Base-by-base conservation (phyloP, 2,329 filamentous ascomycete species). In the Herpotrichia juniperi region DNA sequence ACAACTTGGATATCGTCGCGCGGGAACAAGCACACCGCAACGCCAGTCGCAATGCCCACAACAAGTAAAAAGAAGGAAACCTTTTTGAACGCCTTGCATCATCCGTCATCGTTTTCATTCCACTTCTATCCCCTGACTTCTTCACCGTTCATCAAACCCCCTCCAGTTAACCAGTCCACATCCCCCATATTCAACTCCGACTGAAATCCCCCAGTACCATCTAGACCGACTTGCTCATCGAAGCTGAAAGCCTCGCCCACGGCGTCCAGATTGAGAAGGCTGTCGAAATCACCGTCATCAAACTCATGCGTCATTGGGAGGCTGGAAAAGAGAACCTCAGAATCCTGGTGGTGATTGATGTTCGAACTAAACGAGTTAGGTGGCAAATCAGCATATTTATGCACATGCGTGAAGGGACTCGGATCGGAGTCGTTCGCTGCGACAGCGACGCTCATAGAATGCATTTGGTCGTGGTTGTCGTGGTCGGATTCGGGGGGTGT, bases 401-500 rank as follows among this genome's bases (percentile, higher is more conserved):
- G 16, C 24, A 28, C 32, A 37, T 39, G 2, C 46, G 12, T 28
- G 26, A n/a, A n/a, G n/a, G n/a, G n/a, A n/a, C n/a, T 16, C 21
- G 25, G 21, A 21, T 45, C 22, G 35, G 19, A 17, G 26, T n/a
- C 19, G 49, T 19, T 40, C n/a, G 26, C 25, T 21, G 25, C 17
- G 30, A n/a, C 16, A 4, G 43, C 17, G 25, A 40, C 32, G n/a
- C n/a, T 39, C 21, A 42, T 26, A 24, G 26, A 21, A 44, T 55
- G 51, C 9, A 63, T 55, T 37, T 67, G 56, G 37, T 61, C 52
- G 22, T 64, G 57, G 51, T 68, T 63, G 49, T 73, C 66, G 54
- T 74, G 68, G 49, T 75, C 73, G 7, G 67, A 78, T 25, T 78
- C 75, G 2, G 79, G 79, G 3, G 79, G 79, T 1, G 78, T 80